phyloP scores from a whole-genome alignment of 2,329 filamentous ascomycete species.

The Microsporum canis region DNA sequence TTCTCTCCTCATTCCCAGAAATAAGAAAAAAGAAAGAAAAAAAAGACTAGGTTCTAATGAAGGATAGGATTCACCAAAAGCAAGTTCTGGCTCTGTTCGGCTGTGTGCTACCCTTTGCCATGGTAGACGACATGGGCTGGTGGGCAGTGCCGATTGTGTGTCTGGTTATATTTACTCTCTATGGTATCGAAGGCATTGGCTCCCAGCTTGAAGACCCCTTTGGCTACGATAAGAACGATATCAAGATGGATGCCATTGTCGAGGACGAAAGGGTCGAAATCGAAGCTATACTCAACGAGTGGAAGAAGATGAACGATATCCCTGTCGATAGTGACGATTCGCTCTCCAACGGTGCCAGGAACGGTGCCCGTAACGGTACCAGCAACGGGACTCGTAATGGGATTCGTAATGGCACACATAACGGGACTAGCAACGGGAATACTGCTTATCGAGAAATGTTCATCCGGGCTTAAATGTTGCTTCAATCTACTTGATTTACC shows the following conservation, averaged over 20 bases:
- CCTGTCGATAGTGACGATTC: constrained; percentile 12
- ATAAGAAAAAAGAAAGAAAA: no score
- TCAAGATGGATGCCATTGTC: constrained; percentile 56
- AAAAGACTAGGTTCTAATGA: background rate
- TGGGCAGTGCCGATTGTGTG: constrained; percentile 49
- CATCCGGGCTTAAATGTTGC: background rate
- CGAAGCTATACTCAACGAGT: constrained; percentile 47
- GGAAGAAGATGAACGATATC: constrained; percentile 32
- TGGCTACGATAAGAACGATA: constrained; percentile 54
- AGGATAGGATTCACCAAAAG: constrained; percentile 48
- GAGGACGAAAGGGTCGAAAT: constrained; percentile 50
- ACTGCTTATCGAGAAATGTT: background rate
- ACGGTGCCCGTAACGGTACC: background rate
- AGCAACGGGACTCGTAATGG: constrained; percentile 6
- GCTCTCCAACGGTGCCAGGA: constrained; percentile 7
- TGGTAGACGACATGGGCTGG: constrained; percentile 53
- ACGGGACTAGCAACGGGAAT: constrained; percentile 10
- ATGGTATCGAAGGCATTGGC: constrained; percentile 54
- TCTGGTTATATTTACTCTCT: constrained; percentile 52
- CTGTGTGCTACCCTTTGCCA: constrained; percentile 50
- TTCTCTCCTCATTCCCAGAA: constrained; percentile 2
- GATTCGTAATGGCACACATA: constrained; percentile 1
- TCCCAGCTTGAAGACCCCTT: constrained; percentile 56
- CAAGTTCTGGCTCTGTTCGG: constrained; percentile 53
- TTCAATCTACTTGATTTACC: background rate